These are phyloP conservation scores for Ogataea allantospora DNA, from an alignment of 805 yeast genomes.

Conservation along the genomic window DNA sequence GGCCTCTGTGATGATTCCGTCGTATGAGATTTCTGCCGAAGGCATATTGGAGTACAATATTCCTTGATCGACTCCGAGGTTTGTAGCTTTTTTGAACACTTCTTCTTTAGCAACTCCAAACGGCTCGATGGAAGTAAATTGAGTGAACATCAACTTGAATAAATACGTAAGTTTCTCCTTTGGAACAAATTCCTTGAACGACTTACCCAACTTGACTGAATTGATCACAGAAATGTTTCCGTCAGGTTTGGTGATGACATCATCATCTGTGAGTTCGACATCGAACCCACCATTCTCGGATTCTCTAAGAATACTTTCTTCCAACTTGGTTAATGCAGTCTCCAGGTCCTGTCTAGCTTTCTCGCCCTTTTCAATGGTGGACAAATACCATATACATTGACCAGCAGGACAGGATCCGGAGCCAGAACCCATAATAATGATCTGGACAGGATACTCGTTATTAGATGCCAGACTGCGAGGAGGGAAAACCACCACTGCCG, in stretches of 20 bases:
- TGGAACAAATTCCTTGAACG: constrained; percentile 82
- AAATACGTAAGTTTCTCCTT: constrained; percentile 64
- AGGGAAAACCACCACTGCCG: constrained; percentile 91
- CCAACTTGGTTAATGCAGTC: constrained; percentile 77
- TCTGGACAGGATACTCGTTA: constrained; percentile 79
- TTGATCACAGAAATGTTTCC: constrained; percentile 67
- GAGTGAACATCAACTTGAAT: constrained; percentile 61
- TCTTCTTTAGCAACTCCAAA: constrained; percentile 49
- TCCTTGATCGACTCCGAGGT: constrained; percentile 41
- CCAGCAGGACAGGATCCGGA: constrained; percentile 86
- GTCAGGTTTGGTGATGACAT: constrained; percentile 48
- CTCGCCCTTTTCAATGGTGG: constrained; percentile 68
- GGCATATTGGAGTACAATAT: constrained; percentile 61
- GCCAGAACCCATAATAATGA: constrained; percentile 81
- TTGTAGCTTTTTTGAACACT: constrained; percentile 35
- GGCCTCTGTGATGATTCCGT: constrained; percentile 84
- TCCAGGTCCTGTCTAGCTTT: constrained; percentile 77
- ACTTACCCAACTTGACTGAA: constrained; percentile 82
- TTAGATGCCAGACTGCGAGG: constrained; percentile 67
- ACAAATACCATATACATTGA: constrained; percentile 86
- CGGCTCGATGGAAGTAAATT: constrained; percentile 55
- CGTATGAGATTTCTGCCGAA: constrained; percentile 83
- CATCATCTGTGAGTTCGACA: constrained; percentile 52
- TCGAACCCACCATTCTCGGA: constrained; percentile 57
- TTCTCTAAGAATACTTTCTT: constrained; percentile 77